Evolutionary conservation across 768 basidiomycete species (phyloP).

Genomic region (Boletus edulis): DNA sequence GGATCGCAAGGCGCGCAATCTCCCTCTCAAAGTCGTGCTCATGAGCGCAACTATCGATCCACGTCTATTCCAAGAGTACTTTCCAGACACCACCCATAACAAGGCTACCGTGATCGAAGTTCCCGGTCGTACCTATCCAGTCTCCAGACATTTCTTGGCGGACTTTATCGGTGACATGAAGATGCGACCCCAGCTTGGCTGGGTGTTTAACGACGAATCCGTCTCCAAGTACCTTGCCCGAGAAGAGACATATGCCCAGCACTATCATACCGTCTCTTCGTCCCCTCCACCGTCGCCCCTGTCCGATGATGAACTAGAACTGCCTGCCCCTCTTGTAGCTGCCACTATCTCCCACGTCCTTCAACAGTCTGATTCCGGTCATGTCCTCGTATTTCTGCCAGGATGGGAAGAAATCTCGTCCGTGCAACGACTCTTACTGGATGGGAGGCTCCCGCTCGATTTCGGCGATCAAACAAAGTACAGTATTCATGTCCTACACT

Average conservation of each 20-base stretch:
- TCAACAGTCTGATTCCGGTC: constrained; percentile 70
- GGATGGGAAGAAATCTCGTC: constrained; percentile 88
- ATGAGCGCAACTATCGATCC: constrained; percentile 98
- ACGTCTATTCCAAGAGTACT: constrained; percentile 85
- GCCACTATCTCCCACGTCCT: constrained; percentile 80
- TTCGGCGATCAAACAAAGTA: constrained; percentile 59
- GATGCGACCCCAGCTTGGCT: constrained; percentile 38
- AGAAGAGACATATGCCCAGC: constrained; percentile 40
- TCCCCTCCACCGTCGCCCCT: constrained; percentile 6
- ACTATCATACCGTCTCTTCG: background rate
- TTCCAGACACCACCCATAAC: constrained; percentile 56
- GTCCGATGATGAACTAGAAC: constrained; percentile 58
- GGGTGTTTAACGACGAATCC: constrained; percentile 70
- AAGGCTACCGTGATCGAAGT: constrained; percentile 74
- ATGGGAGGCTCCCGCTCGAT: constrained; percentile 51
- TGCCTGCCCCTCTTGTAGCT: constrained; percentile 80
- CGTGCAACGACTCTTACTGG: constrained; percentile 62
- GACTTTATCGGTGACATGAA: constrained; percentile 61
- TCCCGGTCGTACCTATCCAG: constrained; percentile 92
- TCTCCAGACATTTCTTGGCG: constrained; percentile 77
- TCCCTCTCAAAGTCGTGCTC: constrained; percentile 81
- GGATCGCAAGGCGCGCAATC: constrained; percentile 65
- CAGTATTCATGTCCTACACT: constrained; percentile 82
- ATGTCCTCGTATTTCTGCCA: constrained; percentile 89
- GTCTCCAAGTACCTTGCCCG: constrained; percentile 70